Conservation (phyloP, 179 eudicot species). For the Corrigiola litoralis region DNA sequence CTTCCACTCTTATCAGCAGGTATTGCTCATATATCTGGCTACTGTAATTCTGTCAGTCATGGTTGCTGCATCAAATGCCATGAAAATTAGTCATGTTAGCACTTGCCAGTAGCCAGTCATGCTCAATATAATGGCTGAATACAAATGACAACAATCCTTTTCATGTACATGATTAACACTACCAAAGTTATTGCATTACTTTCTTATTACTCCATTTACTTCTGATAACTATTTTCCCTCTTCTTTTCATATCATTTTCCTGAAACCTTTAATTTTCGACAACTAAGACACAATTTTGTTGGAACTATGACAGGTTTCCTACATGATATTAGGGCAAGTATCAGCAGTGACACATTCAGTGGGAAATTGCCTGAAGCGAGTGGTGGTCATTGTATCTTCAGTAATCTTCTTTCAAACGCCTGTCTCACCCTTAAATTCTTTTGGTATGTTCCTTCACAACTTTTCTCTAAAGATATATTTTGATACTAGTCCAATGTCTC, state of each 20-base stretch:
- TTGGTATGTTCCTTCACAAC: conserved; percentile 31
- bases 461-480: not conserved
- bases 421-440: conserved; percentile 56
- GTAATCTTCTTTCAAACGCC: conserved; percentile 75
- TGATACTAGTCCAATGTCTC: not conserved
- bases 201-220: not conserved
- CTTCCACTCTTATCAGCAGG: conserved; percentile 94
- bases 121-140: too few relatives aligned
- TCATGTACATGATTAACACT: too few relatives aligned
- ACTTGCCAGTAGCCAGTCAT: too few relatives aligned
- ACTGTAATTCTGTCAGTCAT: too few relatives aligned
- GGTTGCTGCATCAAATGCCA: too few relatives aligned
- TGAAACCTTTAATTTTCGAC: too few relatives aligned
- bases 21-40: conserved; percentile 21
- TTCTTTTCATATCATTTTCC: too few relatives aligned
- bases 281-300: not conserved
- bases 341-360: conserved; percentile 86
- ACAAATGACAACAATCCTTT: too few relatives aligned
- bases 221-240: too few relatives aligned
- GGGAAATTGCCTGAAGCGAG: conserved; percentile 77
- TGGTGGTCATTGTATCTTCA: conserved; percentile 77
- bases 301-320: conserved; percentile 52
- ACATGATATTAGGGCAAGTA: conserved; percentile 66
- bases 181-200: not conserved
- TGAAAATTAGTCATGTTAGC: too few relatives aligned